A percentile compares a stretch with the other conserved stretches of the same genome.
Evolutionary conservation across 2,329 filamentous ascomycete species (phyloP).

Genomic region (Talaromyces atroroseus): DNA sequence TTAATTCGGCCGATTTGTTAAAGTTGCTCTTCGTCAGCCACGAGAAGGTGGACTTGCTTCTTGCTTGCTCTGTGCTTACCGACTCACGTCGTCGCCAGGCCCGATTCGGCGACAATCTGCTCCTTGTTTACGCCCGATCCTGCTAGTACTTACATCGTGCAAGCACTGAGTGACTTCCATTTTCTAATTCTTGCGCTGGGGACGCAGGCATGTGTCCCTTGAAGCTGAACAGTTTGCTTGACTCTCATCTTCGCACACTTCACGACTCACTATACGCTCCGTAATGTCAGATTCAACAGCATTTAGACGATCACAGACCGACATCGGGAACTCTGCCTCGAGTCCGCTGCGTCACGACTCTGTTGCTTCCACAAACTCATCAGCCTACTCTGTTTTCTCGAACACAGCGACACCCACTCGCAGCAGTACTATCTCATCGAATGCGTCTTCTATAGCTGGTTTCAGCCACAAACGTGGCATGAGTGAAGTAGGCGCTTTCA

Average conservation of each 20-base stretch:
- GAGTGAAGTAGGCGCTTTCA: constrained; percentile 62
- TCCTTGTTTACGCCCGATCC: constrained; percentile 15
- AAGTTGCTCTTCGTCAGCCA: not conserved
- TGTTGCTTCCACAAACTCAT: constrained; percentile 51
- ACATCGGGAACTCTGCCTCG: constrained; percentile 37
- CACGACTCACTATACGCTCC: constrained; percentile 21
- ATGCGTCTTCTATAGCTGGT: constrained; percentile 48
- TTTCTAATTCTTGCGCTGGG: constrained; percentile 18
- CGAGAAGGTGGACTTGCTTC: not conserved
- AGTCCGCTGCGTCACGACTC: constrained; percentile 51
- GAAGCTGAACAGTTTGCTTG: constrained; percentile 24
- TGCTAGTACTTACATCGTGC: too few species aligned
- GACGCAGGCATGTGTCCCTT: constrained; percentile 38
- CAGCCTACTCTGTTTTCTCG: constrained; percentile 46
- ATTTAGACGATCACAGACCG: constrained; percentile 35
- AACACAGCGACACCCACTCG: constrained; percentile 49
- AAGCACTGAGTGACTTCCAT: not conserved
- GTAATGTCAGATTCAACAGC: constrained; percentile 37
- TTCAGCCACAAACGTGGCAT: constrained; percentile 65
- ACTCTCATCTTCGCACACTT: constrained; percentile 26
- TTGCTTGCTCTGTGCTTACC: not conserved
- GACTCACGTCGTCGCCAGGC: not conserved
- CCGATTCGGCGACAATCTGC: not conserved
- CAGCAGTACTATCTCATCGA: constrained; percentile 67
- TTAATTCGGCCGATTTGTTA: constrained; percentile 6